Percentiles rank a stretch among this genome's conserved stretches.
phyloP scores from a whole-genome alignment of 257 asterid species.

The Perilla frutescens region DNA sequence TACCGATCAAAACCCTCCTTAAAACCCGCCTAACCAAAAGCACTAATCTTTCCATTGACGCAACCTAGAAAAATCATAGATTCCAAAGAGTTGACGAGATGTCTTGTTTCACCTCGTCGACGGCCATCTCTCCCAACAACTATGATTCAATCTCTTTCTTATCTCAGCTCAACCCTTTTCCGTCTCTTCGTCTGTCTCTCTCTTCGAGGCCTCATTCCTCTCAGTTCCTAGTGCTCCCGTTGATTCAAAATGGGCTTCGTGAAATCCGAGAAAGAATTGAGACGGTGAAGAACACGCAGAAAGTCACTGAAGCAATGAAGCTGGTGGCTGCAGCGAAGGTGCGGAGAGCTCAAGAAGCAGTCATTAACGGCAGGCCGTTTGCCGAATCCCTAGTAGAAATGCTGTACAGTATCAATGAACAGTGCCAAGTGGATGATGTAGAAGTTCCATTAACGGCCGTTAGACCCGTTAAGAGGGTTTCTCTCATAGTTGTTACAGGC shows the following conservation, averaged over 20 bases:
- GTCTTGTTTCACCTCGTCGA: slow-evolving; percentile 35
- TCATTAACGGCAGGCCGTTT: slow-evolving; percentile 65
- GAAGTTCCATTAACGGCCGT: slow-evolving; percentile 64
- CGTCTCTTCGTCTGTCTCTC: slow-evolving; percentile 1
- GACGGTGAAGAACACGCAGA: slow-evolving; percentile 64
- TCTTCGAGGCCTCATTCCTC: slow-evolving; percentile 25
- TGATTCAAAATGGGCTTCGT: slow-evolving; percentile 58
- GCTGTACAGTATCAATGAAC: slow-evolving; percentile 57
- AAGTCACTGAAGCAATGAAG: slow-evolving; percentile 77
- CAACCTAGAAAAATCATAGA: not conserved
- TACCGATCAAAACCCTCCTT: slow-evolving; percentile 14
- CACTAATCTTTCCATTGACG: not conserved
- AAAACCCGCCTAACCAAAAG: not conserved
- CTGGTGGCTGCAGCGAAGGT: slow-evolving; percentile 80
- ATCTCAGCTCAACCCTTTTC: slow-evolving; percentile 48
- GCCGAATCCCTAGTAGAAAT: slow-evolving; percentile 65
- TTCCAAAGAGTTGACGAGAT: slow-evolving; percentile 24
- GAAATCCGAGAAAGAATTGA: slow-evolving; percentile 64
- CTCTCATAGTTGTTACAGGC: slow-evolving; percentile 62
- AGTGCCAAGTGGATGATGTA: slow-evolving; percentile 63
- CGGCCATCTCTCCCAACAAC: slow-evolving; percentile 27
- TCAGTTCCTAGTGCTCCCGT: slow-evolving; percentile 2
- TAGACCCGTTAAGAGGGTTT: slow-evolving; percentile 70
- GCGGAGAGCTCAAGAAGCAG: slow-evolving; percentile 80
- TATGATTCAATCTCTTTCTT: slow-evolving; percentile 38